A percentile compares a stretch with the other conserved stretches of the same genome.
These are phyloP conservation scores for Flaveria bidentis DNA, from an alignment of 129 eudicot species.

Conservation along the genomic window DNA sequence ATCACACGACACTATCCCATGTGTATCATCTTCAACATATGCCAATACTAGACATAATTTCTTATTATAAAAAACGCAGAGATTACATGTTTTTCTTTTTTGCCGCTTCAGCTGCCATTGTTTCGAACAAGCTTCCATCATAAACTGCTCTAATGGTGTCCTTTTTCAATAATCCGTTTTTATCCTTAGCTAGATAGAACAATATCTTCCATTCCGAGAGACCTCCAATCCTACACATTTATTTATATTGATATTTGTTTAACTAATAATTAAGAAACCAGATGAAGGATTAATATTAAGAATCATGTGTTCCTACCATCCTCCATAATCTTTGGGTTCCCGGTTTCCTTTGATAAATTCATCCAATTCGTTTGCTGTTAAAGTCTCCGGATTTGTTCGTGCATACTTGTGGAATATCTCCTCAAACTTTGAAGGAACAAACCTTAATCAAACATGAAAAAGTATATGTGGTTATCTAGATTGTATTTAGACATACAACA, in stretches of 20 bases:
- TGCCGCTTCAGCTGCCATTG: conserved; percentile 47
- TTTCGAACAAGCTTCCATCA: conserved; percentile 78
- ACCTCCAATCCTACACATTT: conserved; percentile 52
- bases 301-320: conserved; percentile 47
- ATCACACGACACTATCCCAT: not conserved
- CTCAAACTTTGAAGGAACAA: conserved; percentile 65
- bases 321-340: conserved; percentile 67
- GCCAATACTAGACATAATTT: not conserved
- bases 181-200: conserved; percentile 59
- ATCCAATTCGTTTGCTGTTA: conserved; percentile 59
- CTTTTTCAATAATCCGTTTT: conserved; percentile 62
- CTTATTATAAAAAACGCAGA: too few relatives aligned
- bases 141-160: conserved; percentile 62
- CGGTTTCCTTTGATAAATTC: conserved; percentile 64
- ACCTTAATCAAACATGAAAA: conserved; percentile 39
- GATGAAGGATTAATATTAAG: not conserved
- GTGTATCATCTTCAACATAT: not conserved
- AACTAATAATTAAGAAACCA: not conserved
- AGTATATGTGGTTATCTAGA: not conserved
- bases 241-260: too few relatives aligned
- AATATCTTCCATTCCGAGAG: conserved; percentile 72
- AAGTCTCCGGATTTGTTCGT: conserved; percentile 44
- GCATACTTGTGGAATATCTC: conserved; percentile 78
- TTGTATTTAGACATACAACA: not conserved
- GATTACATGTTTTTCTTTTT: conserved; percentile 34